Evolutionary conservation across 441 rosid species (phyloP), one percentile per base, ranked within the genome.

Genomic region (Adansonia madagascariensis): DNA sequence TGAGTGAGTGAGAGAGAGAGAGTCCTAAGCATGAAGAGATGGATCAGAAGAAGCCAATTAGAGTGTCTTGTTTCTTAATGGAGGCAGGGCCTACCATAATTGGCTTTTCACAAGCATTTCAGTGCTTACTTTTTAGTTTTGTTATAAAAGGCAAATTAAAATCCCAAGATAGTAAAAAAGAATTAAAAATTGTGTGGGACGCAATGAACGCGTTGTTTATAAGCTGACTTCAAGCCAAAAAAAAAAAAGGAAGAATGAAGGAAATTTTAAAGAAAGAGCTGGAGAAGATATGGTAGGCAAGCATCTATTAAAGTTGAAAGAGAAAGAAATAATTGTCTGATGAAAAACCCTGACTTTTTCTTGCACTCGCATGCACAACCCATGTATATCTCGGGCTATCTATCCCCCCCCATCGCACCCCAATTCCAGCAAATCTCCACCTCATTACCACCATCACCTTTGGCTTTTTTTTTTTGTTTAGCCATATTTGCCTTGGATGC

Each of bases 181-280:
- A 49, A 67, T 57, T 50, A 63, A 84, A 82, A 64, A 15, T 60
- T 84, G 81, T 85, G 93, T 88, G 90, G 94, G 92, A 82, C 77
- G 80, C 80, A 85, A 82, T 67, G 90, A 85, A 86, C 77, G 97
- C 95, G 95, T 92, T 85, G 92, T 86, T 86, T 82, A 77, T 87
- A 92, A 88, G 95, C 95, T 82, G 90, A 87, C 89, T 50, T 11
- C n/a, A 50, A 50, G n/a, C 55, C 6, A 24, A 50, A 50, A 50
- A 50, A 49, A 8, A 10, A 49, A 10, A 11, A 14, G 14, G 15
- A 81, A 77, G 69, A 78, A 60, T 56, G 80, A 72, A 78, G 81
- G 77, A 79, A 84, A 67, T 78, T 77, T 78, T 78, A 76, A 83
- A 88, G 82, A 79, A 80, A 80, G 86, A 75, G 79, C 83, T 82